Conservation (phyloP, 495 filamentous ascomycete species). For the Oleoguttula mirabilis region DNA sequence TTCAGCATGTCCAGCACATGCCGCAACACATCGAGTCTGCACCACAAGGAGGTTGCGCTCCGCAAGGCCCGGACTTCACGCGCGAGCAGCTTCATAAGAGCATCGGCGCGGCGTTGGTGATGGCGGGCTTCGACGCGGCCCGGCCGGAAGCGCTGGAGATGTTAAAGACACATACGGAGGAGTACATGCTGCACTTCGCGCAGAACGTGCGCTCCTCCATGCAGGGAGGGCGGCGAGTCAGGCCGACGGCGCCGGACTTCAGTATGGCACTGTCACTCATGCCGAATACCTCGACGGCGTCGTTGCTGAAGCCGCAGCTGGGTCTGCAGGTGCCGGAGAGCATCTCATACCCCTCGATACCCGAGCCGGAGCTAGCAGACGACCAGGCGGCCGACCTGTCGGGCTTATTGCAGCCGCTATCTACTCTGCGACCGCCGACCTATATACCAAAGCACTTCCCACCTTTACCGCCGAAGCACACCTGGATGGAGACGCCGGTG, state of each 20-base stretch:
- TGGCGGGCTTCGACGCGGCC: slow-evolving; percentile 47
- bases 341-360: slow-evolving; percentile 31
- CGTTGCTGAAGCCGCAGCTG: slow-evolving; percentile 32
- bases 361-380: slow-evolving; percentile 38
- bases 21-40: slow-evolving; percentile 17
- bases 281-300: slow-evolving; percentile 23
- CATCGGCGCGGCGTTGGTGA: slow-evolving; percentile 41
- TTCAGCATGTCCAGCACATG: slow-evolving; percentile 6
- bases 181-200: slow-evolving; percentile 50
- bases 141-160: slow-evolving; percentile 46
- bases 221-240: slow-evolving; percentile 45
- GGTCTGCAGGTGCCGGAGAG: slow-evolving; percentile 29
- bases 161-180: slow-evolving; percentile 45
- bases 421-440: slow-evolving; percentile 28
- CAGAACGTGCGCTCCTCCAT: slow-evolving; percentile 49
- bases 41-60: no score
- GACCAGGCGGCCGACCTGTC: slow-evolving; percentile 29
- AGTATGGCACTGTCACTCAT: slow-evolving; percentile 43
- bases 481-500: slow-evolving; percentile 55
- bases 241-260: slow-evolving; percentile 58
- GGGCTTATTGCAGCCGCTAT: slow-evolving; percentile 41
- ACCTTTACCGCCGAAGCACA: slow-evolving; percentile 58
- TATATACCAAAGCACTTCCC: slow-evolving; percentile 61
- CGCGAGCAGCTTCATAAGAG: slow-evolving; percentile 42
- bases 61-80: slow-evolving; percentile 22